These are phyloP conservation scores for Periconia sp. DNA, from an alignment of 2,329 filamentous ascomycete genomes.

Conservation along the genomic window DNA sequence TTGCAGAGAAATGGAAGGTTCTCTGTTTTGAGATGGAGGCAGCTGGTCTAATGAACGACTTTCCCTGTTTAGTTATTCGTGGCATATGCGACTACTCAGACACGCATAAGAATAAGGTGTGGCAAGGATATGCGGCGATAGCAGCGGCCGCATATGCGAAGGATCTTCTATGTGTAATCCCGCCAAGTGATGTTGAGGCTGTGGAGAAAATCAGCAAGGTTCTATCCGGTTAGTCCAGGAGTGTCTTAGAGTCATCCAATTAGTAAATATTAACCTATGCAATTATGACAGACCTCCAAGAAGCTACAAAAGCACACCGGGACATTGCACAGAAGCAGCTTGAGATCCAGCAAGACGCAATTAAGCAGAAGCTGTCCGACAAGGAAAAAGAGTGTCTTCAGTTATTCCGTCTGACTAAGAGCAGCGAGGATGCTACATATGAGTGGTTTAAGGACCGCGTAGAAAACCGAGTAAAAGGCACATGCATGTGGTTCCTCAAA, in stretches of 20 bases:
- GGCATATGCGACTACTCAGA: constrained; percentile 4
- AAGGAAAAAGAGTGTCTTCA: constrained; percentile 23
- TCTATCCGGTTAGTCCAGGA: constrained; percentile 14
- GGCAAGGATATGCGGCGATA: constrained; percentile 1
- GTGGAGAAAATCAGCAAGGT: constrained; percentile 11
- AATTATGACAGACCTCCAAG: constrained; percentile 15
- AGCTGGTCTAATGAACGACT: no score
- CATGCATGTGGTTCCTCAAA: constrained; percentile 24
- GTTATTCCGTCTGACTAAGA: constrained; percentile 25
- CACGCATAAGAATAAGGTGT: constrained; percentile 1
- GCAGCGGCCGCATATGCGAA: constrained; percentile 1
- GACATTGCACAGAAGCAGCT: constrained; percentile 16
- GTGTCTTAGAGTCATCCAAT: constrained; percentile 8
- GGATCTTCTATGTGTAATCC: neutral
- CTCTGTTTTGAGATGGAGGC: constrained; percentile 9
- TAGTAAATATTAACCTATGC: constrained; percentile 14
- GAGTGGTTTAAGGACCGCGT: constrained; percentile 27
- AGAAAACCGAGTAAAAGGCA: constrained; percentile 23
- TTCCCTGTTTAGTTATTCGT: constrained; percentile 3
- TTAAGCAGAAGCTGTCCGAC: constrained; percentile 19
- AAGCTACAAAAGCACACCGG: constrained; percentile 10
- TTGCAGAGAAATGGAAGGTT: no score
- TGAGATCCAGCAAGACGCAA: constrained; percentile 18
- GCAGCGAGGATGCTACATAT: constrained; percentile 22
- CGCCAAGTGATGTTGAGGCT: constrained; percentile 9